Percentiles rank a stretch among this genome's conserved stretches.
These are phyloP conservation scores for Juglanconis oblonga DNA, from an alignment of 2,329 filamentous ascomycete genomes.

Conservation along the genomic window DNA sequence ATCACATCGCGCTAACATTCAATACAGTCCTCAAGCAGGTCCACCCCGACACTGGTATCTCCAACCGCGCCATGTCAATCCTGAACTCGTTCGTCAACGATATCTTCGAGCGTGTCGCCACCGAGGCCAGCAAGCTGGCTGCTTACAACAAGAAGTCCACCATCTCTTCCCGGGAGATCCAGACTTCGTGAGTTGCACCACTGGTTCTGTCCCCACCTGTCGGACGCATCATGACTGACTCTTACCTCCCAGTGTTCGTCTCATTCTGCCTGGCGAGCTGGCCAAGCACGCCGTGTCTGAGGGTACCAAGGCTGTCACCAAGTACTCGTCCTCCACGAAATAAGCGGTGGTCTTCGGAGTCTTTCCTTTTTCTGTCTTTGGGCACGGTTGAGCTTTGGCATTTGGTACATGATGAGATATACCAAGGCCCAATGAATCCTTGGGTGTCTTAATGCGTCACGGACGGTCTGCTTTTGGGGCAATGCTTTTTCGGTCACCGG, in stretches of 20 bases:
- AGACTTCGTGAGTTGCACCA: constrained; percentile 72
- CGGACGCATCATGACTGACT: neutral
- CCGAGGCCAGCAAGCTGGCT: constrained; percentile 97
- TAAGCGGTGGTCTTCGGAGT: constrained; percentile 55
- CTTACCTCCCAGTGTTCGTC: constrained; percentile 62
- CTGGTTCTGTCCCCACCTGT: constrained; percentile 44
- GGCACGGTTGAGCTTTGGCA: constrained; percentile 52
- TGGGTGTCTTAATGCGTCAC: constrained; percentile 71
- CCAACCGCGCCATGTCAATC: constrained; percentile 99
- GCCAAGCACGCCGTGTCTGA: constrained; percentile 99
- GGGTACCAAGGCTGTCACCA: constrained; percentile 99
- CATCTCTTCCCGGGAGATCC: constrained; percentile 98
- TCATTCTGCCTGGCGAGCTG: constrained; percentile 97
- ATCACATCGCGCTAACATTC: constrained; percentile 29
- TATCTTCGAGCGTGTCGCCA: constrained; percentile 99
- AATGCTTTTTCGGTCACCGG: constrained; percentile 67
- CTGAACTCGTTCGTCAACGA: constrained; percentile 99
- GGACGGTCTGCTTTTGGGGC: constrained; percentile 62
- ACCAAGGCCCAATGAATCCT: constrained; percentile 39
- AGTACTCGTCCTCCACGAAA: constrained; percentile 99
- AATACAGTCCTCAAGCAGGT: constrained; percentile 95
- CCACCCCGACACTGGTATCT: constrained; percentile 99
- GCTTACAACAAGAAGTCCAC: constrained; percentile 99
- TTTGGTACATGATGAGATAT: constrained; percentile 58
- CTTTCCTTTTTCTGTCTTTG: constrained; percentile 54